These are phyloP conservation scores for Penicillium roqueforti DNA, from an alignment of 495 filamentous ascomycete species.

Conservation along the genomic window DNA sequence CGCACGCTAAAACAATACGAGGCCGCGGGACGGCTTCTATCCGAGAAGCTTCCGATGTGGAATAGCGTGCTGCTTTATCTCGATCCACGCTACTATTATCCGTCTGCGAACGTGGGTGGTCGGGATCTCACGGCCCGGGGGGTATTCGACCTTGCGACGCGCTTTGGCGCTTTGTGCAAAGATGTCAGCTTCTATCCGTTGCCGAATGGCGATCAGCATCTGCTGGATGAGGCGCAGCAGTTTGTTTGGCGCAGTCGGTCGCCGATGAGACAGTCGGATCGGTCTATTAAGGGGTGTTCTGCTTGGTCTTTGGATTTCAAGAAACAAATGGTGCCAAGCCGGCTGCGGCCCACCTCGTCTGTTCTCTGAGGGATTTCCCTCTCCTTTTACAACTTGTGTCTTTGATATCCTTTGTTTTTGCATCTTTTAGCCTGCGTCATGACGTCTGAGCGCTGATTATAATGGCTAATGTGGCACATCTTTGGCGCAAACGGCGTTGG, in stretches of 20 bases:
- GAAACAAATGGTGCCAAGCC: background rate
- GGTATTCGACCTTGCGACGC: conserved; percentile 30
- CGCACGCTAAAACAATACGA: conserved; percentile 34
- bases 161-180: conserved; percentile 25
- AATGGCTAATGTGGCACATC: background rate
- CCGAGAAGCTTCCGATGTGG: conserved; percentile 27
- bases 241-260: conserved; percentile 19
- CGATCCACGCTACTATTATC: conserved; percentile 39
- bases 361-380: background rate
- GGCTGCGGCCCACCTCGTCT: background rate
- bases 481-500: conserved; percentile 1
- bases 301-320: conserved; percentile 1
- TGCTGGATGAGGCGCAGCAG: conserved; percentile 27
- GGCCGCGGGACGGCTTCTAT: conserved; percentile 21
- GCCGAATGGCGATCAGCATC: conserved; percentile 22
- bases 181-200: conserved; percentile 33
- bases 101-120: conserved; percentile 25
- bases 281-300: conserved; percentile 3
- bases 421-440: background rate
- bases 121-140: conserved; percentile 30
- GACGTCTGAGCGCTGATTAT: background rate
- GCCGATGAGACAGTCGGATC: background rate
- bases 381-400: background rate
- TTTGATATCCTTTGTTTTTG: background rate
- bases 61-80: conserved; percentile 32